These are phyloP conservation scores for Fusarium anguioides DNA, from an alignment of 2,329 filamentous ascomycete species.

Conservation along the genomic window DNA sequence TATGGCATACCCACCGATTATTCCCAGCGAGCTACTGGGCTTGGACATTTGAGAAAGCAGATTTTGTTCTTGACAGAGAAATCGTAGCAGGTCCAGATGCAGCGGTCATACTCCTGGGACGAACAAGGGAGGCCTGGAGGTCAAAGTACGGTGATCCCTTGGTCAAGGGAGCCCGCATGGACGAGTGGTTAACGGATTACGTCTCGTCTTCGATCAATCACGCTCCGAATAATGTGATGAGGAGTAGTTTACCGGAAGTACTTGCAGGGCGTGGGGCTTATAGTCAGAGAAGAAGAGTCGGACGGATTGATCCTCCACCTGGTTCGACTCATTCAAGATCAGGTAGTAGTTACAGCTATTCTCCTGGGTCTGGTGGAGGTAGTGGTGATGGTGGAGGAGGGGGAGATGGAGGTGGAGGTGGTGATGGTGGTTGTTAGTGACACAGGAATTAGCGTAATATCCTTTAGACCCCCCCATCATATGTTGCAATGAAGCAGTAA, in stretches of 20 bases:
- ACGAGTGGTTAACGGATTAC: not conserved
- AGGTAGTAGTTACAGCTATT: too few species aligned
- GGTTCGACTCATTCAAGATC: not conserved
- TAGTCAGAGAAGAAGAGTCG: not conserved
- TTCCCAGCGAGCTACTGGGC: not conserved
- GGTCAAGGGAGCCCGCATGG: not conserved
- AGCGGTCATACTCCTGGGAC: fast-evolving
- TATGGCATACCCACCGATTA: slow-evolving; percentile 5
- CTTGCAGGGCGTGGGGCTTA: not conserved
- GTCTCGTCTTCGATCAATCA: not conserved
- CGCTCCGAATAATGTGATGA: not conserved
- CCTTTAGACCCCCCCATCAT: too few species aligned
- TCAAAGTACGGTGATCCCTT: fast-evolving
- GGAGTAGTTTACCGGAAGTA: not conserved
- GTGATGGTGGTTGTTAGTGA: not conserved
- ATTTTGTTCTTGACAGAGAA: not conserved
- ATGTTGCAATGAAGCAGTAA: too few species aligned
- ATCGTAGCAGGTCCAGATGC: not conserved
- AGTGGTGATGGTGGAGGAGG: not conserved
- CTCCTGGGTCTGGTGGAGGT: too few species aligned
- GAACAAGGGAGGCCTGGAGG: not conserved
- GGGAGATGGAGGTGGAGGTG: not conserved
- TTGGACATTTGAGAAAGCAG: not conserved
- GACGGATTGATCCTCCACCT: not conserved
- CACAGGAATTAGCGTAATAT: too few species aligned